These are phyloP conservation scores for Penicillium cinerascens DNA, from an alignment of 495 filamentous ascomycete species.

Conservation along the genomic window DNA sequence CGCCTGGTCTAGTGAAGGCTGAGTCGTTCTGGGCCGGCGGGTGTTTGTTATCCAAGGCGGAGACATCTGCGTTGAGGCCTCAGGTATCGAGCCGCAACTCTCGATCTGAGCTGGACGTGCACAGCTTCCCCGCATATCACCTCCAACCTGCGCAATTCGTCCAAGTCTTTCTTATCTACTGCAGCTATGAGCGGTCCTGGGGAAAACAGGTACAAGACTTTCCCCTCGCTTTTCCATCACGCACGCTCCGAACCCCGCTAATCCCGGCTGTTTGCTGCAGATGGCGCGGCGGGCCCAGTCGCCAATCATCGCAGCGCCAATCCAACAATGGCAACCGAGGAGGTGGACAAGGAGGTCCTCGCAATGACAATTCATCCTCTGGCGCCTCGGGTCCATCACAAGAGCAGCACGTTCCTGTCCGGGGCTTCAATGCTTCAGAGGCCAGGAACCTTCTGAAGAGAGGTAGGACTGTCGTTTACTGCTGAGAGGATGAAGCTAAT, in stretches of 20 bases:
- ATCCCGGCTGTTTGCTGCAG: constrained; percentile 16
- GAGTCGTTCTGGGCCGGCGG: background rate
- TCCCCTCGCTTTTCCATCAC: background rate
- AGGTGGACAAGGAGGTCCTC: constrained; percentile 31
- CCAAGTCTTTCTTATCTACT: background rate
- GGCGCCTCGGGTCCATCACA: constrained; percentile 24
- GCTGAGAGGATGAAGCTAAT: background rate
- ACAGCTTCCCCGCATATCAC: constrained; percentile 25
- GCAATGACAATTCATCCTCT: constrained; percentile 32
- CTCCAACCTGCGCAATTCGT: background rate
- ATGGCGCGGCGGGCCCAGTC: constrained; percentile 42
- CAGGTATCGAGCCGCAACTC: constrained; percentile 15
- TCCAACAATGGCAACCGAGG: constrained; percentile 28
- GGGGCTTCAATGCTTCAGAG: constrained; percentile 47
- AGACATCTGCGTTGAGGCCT: constrained; percentile 19
- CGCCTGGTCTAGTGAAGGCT: constrained; percentile 4
- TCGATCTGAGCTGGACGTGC: constrained; percentile 8
- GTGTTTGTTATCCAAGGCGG: constrained; percentile 29
- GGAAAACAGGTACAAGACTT: constrained; percentile 33
- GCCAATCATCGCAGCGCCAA: constrained; percentile 40
- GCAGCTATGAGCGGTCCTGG: constrained; percentile 34
- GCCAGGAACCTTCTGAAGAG: constrained; percentile 40
- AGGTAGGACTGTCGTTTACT: constrained; percentile 22
- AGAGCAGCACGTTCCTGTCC: constrained; percentile 45
- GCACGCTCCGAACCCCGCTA: background rate